Percentiles rank a stretch among this genome's conserved stretches.
Evolutionary conservation across 2,329 filamentous ascomycete genomes (phyloP).

Genomic region (Phyllachora maydis): DNA sequence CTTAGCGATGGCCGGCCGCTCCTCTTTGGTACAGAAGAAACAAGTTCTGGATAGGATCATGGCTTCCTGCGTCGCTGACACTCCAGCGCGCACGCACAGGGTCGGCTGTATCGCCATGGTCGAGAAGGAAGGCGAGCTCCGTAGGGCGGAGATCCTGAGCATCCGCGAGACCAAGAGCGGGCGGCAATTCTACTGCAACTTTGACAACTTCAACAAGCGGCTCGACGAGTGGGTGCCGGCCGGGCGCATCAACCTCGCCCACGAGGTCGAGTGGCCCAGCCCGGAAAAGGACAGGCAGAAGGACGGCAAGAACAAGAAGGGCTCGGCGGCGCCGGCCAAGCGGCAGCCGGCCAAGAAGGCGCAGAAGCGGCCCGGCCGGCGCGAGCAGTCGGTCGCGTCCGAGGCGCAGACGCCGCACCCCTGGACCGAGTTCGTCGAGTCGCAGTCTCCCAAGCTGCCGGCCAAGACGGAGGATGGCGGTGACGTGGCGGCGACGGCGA

Average conservation of each 20-base stretch:
- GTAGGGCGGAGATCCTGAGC: constrained; percentile 91
- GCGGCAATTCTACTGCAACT: constrained; percentile 87
- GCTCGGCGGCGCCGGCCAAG: constrained; percentile 36
- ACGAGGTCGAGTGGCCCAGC: constrained; percentile 91
- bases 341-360: constrained; percentile 31
- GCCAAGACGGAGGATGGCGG: constrained; percentile 19
- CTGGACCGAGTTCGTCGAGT: constrained; percentile 29
- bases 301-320: constrained; percentile 50
- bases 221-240: constrained; percentile 72
- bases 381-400: constrained; percentile 31
- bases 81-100: too few species aligned
- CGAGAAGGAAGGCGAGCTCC: constrained; percentile 55
- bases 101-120: constrained; percentile 41
- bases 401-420: constrained; percentile 32
- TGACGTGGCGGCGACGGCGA: constrained; percentile 22
- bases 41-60: too few species aligned
- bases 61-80: too few species aligned
- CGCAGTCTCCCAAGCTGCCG: constrained; percentile 22
- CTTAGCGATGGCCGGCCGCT: too few species aligned
- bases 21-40: too few species aligned
- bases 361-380: constrained; percentile 31
- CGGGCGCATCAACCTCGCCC: constrained; percentile 62
- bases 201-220: constrained; percentile 92
- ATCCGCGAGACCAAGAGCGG: constrained; percentile 79
- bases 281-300: constrained; percentile 73